A percentile compares a stretch with the other conserved stretches of the same genome.
Evolutionary conservation across 768 basidiomycete genomes (phyloP).

Genomic region (Kwoniella bestiolae): DNA sequence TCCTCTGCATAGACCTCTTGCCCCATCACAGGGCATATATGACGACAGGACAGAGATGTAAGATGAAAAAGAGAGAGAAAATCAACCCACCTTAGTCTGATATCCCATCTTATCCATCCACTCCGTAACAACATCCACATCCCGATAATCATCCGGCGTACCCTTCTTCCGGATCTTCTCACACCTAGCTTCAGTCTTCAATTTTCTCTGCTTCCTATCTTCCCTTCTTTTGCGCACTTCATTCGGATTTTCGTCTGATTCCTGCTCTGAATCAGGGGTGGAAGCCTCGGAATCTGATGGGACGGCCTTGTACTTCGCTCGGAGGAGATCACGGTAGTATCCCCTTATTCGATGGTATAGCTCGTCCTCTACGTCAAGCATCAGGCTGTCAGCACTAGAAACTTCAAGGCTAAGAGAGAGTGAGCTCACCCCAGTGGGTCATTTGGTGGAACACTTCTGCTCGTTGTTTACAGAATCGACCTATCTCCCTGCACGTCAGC

Average conservation of each 20-base stretch:
- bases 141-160: constrained; percentile 27
- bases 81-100: constrained; percentile 38
- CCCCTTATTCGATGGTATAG: constrained; percentile 38
- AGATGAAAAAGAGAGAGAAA: no score
- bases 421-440: constrained; percentile 60
- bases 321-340: constrained; percentile 47
- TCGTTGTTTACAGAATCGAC: constrained; percentile 43
- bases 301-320: constrained; percentile 54
- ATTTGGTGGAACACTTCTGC: constrained; percentile 50
- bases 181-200: constrained; percentile 24
- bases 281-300: constrained; percentile 45
- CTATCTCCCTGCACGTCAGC: constrained; percentile 13
- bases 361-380: constrained; percentile 29
- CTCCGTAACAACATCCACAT: constrained; percentile 47
- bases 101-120: constrained; percentile 51
- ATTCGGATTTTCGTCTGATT: constrained; percentile 27
- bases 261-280: constrained; percentile 9
- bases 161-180: constrained; percentile 11
- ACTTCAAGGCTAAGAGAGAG: not conserved
- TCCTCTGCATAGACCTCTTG: no score
- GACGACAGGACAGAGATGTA: no score
- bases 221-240: constrained; percentile 18
- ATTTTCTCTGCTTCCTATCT: constrained; percentile 8
- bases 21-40: no score
- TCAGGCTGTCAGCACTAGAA: not conserved